These are phyloP conservation scores for Podaxis sp. DNA, from an alignment of 768 basidiomycete genomes.

Conservation along the genomic window DNA sequence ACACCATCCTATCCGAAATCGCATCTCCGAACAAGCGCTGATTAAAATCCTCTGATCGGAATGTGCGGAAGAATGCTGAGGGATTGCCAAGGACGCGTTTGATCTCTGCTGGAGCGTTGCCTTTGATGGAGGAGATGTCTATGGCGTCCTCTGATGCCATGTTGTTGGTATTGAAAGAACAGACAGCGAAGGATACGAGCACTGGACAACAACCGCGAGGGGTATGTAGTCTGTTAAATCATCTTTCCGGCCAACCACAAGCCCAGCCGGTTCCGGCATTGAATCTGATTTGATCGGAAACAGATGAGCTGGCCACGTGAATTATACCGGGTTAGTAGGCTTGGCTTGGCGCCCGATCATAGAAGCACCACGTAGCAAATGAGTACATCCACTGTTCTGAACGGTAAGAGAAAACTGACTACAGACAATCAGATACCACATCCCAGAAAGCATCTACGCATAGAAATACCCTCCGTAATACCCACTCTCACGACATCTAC, in stretches of 20 bases:
- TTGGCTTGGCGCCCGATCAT: not conserved
- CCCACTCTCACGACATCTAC: not conserved
- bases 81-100: constrained; percentile 24
- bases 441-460: constrained; percentile 17
- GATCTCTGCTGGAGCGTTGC: constrained; percentile 25
- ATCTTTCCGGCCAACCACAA: not conserved
- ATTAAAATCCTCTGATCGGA: constrained; percentile 9
- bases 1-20: constrained; percentile 26
- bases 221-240: not conserved
- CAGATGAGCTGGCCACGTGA: not conserved
- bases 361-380: constrained; percentile 2
- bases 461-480: constrained; percentile 14
- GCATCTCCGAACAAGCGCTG: constrained; percentile 24
- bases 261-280: not conserved
- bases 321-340: no score
- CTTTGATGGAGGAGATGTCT: constrained; percentile 10
- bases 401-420: constrained; percentile 9
- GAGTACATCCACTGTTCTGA: not conserved
- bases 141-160: constrained; percentile 9
- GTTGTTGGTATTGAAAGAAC: not conserved
- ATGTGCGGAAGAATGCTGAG: constrained; percentile 17
- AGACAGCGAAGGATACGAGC: not conserved
- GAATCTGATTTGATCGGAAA: not conserved
- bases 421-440: constrained; percentile 7
- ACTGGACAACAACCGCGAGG: not conserved